A percentile compares a stretch with the other conserved stretches of the same genome.
Conservation (phyloP, 805 yeast species). For the Yamadazyma olivae region DNA sequence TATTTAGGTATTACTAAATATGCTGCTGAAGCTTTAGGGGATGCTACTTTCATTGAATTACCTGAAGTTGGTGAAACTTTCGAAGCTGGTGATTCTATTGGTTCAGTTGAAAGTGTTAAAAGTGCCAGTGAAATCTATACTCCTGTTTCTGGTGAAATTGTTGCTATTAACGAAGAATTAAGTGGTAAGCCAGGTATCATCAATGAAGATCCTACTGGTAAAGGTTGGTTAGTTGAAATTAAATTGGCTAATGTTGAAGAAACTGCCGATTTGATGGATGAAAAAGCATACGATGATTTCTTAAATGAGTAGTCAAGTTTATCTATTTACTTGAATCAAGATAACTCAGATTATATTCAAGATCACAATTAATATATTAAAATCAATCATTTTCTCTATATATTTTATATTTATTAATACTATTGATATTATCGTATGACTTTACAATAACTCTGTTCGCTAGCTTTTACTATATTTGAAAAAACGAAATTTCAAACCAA, state of each 20-base stretch:
- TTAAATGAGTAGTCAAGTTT: constrained; percentile 38
- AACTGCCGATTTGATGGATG: constrained; percentile 44
- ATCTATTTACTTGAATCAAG: too few relatives aligned
- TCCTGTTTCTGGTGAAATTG: constrained; percentile 76
- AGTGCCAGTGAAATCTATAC: constrained; percentile 90
- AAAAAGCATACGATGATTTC: constrained; percentile 54
- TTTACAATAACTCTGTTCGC: too few relatives aligned
- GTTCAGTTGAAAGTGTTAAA: constrained; percentile 93
- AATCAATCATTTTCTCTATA: too few relatives aligned
- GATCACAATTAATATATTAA: too few relatives aligned
- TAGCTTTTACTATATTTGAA: too few relatives aligned
- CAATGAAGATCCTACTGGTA: constrained; percentile 88
- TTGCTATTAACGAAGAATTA: constrained; percentile 67
- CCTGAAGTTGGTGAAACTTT: constrained; percentile 67
- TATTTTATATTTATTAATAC: too few relatives aligned
- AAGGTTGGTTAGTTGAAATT: constrained; percentile 88
- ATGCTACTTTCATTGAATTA: constrained; percentile 89
- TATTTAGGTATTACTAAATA: constrained; percentile 90
- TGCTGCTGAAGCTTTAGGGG: constrained; percentile 96
- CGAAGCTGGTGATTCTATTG: constrained; percentile 76
- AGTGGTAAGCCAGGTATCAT: constrained; percentile 72
- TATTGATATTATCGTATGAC: too few relatives aligned
- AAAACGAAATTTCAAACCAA: too few relatives aligned
- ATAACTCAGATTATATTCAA: too few relatives aligned
- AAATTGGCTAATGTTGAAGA: constrained; percentile 45